These are phyloP conservation scores for Mycena venus DNA, from an alignment of 768 basidiomycete genomes.

Conservation along the genomic window DNA sequence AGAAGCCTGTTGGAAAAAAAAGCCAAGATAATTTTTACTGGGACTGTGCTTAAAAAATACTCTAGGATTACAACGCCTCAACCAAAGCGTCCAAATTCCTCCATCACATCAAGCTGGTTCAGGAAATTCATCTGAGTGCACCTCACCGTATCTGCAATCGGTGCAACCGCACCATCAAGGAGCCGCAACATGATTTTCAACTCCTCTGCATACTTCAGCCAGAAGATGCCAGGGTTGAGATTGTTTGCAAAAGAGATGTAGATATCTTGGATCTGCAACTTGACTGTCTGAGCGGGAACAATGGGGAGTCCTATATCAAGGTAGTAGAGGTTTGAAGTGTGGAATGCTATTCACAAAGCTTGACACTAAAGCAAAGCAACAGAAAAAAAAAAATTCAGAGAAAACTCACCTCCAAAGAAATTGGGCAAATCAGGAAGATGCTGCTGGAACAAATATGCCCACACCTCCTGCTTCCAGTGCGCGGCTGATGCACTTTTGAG, in stretches of 20 bases:
- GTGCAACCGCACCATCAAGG: background rate
- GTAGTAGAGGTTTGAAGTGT: slow-evolving; percentile 5
- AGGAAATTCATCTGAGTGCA: background rate
- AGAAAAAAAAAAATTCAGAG: no score
- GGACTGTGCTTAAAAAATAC: no score
- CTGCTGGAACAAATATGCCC: background rate
- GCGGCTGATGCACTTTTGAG: background rate
- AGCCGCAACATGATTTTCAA: background rate
- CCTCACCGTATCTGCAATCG: background rate
- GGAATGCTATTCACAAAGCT: slow-evolving; percentile 5
- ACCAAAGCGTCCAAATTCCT: background rate
- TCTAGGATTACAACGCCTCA: no score
- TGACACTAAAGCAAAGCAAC: background rate
- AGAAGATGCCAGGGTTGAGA: background rate
- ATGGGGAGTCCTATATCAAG: background rate
- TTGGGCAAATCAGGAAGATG: background rate
- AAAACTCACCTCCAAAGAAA: slow-evolving; percentile 1
- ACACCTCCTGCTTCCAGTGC: background rate
- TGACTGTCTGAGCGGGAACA: background rate
- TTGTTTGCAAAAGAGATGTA: slow-evolving; percentile 12
- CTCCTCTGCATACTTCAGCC: background rate
- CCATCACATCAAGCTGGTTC: background rate
- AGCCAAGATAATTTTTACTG: no score
- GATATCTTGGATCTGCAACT: no score
- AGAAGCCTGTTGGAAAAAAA: no score